Percentiles rank a stretch among this genome's conserved stretches.
Evolutionary conservation across 2,329 filamentous ascomycete genomes (phyloP).

Genomic region (Metarhizium humberi): DNA sequence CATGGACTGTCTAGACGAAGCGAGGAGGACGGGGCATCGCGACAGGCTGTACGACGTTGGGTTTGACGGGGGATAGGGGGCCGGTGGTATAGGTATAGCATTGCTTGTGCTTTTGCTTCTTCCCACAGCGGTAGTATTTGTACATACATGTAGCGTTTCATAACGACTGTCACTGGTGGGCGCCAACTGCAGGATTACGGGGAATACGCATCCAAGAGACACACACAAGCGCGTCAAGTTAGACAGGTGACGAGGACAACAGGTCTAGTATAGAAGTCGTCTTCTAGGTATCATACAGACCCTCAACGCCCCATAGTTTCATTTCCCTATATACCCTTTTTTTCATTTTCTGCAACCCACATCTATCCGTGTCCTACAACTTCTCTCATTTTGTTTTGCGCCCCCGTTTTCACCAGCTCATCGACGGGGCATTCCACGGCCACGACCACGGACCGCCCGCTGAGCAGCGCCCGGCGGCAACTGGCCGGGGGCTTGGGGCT

Average conservation of each 20-base stretch:
- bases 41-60: conserved; percentile 20
- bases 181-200: no score
- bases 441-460: conserved; percentile 72
- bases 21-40: conserved; percentile 12
- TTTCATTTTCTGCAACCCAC: conserved; percentile 1
- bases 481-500: conserved; percentile 71
- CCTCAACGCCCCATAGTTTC: conserved; percentile 14
- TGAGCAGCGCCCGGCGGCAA: conserved; percentile 80
- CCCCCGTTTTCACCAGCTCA: conserved; percentile 26
- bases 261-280: conserved; percentile 13
- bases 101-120: no score
- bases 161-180: not conserved
- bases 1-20: conserved; percentile 13
- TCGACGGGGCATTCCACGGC: conserved; percentile 82
- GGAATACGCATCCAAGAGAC: not conserved
- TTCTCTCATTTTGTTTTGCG: not conserved
- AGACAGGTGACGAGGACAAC: not conserved
- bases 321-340: conserved; percentile 1
- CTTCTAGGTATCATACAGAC: conserved; percentile 27
- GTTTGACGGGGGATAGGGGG: conserved; percentile 14
- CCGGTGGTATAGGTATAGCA: no score
- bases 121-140: no score
- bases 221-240: not conserved
- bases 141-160: conserved; percentile 1
- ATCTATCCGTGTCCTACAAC: not conserved